Evolutionary conservation across 1,284 basidiomycete species (phyloP).

Genomic region (Naganishia sp.): DNA sequence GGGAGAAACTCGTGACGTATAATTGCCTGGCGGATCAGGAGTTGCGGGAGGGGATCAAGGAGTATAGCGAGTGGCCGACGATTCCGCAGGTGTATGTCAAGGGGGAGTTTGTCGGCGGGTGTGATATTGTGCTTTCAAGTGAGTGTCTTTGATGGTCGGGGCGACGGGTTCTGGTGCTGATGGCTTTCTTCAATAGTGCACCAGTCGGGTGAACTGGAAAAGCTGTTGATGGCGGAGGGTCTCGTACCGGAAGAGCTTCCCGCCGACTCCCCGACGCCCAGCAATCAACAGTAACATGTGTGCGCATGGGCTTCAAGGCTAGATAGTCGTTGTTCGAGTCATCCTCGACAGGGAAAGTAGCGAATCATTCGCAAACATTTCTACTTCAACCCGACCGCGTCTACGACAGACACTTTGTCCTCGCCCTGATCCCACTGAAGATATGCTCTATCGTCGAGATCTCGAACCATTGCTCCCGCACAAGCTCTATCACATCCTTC

Average conservation of each 20-base stretch:
- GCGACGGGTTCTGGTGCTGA: not conserved
- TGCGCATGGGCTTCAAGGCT: not conserved
- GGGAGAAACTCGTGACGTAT: conserved; percentile 79
- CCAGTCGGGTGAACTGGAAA: conserved; percentile 89
- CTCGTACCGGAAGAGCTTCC: conserved; percentile 61
- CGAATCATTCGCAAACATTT: no score
- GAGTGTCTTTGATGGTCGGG: conserved; percentile 54
- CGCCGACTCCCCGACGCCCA: conserved; percentile 34
- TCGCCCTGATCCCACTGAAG: no score
- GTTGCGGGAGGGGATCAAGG: conserved; percentile 73
- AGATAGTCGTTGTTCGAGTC: not conserved
- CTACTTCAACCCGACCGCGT: no score
- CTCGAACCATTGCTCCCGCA: not conserved
- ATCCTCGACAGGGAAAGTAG: no score
- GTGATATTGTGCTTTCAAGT: conserved; percentile 92
- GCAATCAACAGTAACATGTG: conserved; percentile 18
- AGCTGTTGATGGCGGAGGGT: conserved; percentile 71
- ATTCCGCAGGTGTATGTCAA: conserved; percentile 94
- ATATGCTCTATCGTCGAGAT: no score
- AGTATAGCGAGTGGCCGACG: conserved; percentile 97
- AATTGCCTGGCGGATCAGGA: conserved; percentile 88
- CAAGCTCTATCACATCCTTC: conserved; percentile 9
- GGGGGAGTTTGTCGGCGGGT: conserved; percentile 94
- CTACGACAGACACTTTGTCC: no score
- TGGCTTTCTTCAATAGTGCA: conserved; percentile 69